Evolutionary conservation across 306 rosid genomes (phyloP).

Genomic region (Vicia faba): DNA sequence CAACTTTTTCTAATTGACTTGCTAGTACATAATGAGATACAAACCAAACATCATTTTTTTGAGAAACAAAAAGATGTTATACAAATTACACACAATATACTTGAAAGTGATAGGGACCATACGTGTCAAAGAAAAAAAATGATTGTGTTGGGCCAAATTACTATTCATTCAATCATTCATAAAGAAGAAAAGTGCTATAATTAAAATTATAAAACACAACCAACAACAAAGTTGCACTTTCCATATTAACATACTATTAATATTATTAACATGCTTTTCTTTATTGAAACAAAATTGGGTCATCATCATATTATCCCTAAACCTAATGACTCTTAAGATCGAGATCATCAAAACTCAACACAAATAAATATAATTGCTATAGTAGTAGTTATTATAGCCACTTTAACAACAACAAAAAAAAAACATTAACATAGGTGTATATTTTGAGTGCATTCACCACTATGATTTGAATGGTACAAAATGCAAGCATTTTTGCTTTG

Average conservation of each 20-base stretch:
- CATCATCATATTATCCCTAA: neutral
- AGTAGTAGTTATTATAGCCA: neutral
- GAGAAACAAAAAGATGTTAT: neutral
- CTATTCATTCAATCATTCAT: neutral
- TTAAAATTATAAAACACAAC: neutral
- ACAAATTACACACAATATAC: neutral
- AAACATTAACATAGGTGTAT: slow-evolving; percentile 11
- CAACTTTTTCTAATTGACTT: slow-evolving; percentile 2
- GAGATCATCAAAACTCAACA: neutral
- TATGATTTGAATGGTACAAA: slow-evolving; percentile 43
- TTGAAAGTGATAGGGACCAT: slow-evolving; percentile 11
- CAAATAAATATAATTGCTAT: neutral
- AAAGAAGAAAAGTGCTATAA: slow-evolving; percentile 18
- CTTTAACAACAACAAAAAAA: slow-evolving; percentile 14
- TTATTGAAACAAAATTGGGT: no score
- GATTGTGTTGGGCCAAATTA: neutral
- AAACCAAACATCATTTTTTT: neutral
- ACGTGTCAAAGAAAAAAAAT: neutral
- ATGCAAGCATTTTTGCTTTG: slow-evolving; percentile 18
- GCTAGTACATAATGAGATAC: neutral
- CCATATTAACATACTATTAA: neutral
- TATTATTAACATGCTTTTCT: neutral
- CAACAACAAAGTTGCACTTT: slow-evolving; percentile 8
- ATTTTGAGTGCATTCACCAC: slow-evolving; percentile 43
- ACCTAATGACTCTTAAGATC: neutral